phyloP scores from a whole-genome alignment of 257 asterid species.

The Solanum ossicruentum region DNA sequence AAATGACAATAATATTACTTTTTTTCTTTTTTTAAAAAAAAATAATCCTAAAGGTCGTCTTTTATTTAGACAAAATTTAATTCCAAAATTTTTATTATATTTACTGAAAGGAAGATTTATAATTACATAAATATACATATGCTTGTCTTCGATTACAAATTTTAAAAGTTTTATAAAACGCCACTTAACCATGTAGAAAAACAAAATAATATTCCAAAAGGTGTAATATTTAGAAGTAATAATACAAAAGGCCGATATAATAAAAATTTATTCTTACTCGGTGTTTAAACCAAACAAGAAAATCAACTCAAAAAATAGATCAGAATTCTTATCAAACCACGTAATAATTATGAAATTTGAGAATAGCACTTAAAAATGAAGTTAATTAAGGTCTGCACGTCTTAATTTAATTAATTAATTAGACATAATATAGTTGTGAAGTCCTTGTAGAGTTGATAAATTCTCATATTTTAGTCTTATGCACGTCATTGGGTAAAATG shows the following conservation, averaged over 20 bases:
- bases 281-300: neutral
- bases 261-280: neutral
- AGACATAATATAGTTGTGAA: neutral
- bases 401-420: neutral
- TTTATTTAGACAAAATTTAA: neutral
- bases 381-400: neutral
- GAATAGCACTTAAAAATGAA: too few relatives aligned
- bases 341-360: too few relatives aligned
- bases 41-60: too few relatives aligned
- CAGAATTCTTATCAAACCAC: too few relatives aligned
- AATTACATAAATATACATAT: too few relatives aligned
- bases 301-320: neutral
- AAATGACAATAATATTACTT: neutral
- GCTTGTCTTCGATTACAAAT: neutral
- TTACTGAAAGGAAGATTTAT: neutral
- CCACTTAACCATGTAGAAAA: neutral
- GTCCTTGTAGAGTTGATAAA: neutral
- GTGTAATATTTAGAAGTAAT: neutral
- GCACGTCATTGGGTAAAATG: neutral
- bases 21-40: too few relatives aligned
- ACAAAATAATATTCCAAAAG: neutral
- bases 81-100: neutral
- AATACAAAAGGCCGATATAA: neutral
- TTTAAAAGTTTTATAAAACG: neutral
- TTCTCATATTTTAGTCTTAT: neutral